phyloP scores from a whole-genome alignment of 306 rosid species.

The Glycine tomentella region DNA sequence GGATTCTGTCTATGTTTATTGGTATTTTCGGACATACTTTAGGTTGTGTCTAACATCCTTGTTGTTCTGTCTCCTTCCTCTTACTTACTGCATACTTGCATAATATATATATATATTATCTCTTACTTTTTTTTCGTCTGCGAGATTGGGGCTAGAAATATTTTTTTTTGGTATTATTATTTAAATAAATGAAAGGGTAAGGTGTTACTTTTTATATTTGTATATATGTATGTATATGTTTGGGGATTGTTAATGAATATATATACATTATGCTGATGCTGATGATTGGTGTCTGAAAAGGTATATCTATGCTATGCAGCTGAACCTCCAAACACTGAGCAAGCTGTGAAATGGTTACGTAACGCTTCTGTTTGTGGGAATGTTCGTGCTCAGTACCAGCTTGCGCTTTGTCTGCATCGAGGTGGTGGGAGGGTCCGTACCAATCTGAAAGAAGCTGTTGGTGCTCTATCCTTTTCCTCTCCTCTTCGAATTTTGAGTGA shows the following conservation, averaged over 20 bases:
- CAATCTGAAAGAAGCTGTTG: constrained; percentile 74
- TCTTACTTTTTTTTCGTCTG: not conserved
- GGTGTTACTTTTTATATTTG: not conserved
- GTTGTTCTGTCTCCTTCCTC: constrained; percentile 10
- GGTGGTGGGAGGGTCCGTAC: constrained; percentile 56
- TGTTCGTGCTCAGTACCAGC: constrained; percentile 88
- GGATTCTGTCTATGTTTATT: not conserved
- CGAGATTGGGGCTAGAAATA: not conserved
- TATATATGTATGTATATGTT: not conserved
- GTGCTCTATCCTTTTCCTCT: constrained; percentile 51
- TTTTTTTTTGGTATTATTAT: not conserved
- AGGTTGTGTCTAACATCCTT: not conserved
- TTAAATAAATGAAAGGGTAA: not conserved
- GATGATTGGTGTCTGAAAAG: constrained; percentile 39
- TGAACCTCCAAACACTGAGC: constrained; percentile 73
- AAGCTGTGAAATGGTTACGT: constrained; percentile 76
- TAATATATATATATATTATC: no score
- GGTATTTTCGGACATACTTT: not conserved
- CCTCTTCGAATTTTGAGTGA: constrained; percentile 20
- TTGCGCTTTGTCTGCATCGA: constrained; percentile 85
- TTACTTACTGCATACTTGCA: constrained; percentile 8
- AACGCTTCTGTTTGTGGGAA: constrained; percentile 67
- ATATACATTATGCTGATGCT: constrained; percentile 8
- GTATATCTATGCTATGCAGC: constrained; percentile 57
- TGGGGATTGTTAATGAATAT: constrained; percentile 8